Evolutionary conservation across 371 early-diverging fungal species (phyloP), one percentile per base, ranked within the genome.

Genomic region (Mucor irregularis): DNA sequence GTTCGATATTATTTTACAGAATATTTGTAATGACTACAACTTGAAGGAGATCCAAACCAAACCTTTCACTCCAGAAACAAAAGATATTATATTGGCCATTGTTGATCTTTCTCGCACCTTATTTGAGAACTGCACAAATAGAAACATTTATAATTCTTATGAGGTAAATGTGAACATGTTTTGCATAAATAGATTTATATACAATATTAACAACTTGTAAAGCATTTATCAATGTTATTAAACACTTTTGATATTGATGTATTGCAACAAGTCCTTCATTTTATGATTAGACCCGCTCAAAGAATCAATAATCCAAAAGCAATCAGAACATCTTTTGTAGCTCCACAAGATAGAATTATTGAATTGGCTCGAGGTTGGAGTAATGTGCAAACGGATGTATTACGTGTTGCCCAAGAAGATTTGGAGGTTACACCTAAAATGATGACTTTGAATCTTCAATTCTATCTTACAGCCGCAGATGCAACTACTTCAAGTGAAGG

Each of bases 91-190:
- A 29, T 56, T 93, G 11, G 81, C 88, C 9, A 83, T 96, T 25
- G 67, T 95, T 53, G 64, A 78, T 26, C 85, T 97, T 38, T 88
- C 95, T 17, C 76, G 85, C 25, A 71, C 84, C 10, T 70, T 98
- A 44, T 89, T 95, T 74, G 98, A 98, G 64, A 92, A 91, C 63
- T 95, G 96, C 66, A 92, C 96, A 29, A 98, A 95, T 66, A 81
- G 98, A 53, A 92, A 90, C 58, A 79, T 97, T 24, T 98, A 95
- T 66, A 89, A 85, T 43, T 96, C 96, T 8, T 91, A 89, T 40
- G 97, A 97, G 80, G 95, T 93, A 75, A 57, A 38, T 42, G 34
- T 21, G 3, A 31, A 19, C 6, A 13, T 3, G 24, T 31, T 4
- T 14, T 40, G 9, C 19, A 49, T 17, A 40, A 6, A 26, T 52